Evolutionary conservation across 2,329 filamentous ascomycete genomes (phyloP).

Genomic region (Albophoma yamanashiensis): DNA sequence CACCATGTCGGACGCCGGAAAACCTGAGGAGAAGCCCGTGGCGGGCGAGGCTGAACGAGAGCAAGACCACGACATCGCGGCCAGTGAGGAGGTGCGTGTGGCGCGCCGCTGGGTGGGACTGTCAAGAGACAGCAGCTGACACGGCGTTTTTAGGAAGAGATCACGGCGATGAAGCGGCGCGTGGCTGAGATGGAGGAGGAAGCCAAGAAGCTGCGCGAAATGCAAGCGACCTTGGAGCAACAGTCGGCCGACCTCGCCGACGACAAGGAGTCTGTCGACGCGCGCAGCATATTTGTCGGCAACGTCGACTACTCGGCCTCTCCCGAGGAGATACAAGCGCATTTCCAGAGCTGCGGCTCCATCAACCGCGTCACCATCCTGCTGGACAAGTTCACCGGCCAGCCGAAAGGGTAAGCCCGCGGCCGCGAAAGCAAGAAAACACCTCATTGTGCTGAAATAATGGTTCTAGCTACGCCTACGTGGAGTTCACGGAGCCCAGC

Average conservation of each 20-base stretch:
- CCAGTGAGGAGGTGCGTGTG: constrained; percentile 25
- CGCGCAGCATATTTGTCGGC: constrained; percentile 92
- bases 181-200: constrained; percentile 89
- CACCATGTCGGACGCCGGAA: constrained; percentile 22
- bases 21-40: constrained; percentile 18
- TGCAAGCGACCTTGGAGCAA: constrained; percentile 79
- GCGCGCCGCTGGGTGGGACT: constrained; percentile 15
- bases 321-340: constrained; percentile 91
- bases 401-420: constrained; percentile 79
- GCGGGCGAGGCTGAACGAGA: constrained; percentile 16
- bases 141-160: constrained; percentile 52
- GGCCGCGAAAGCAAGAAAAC: not conserved
- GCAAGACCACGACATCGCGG: constrained; percentile 17
- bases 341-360: constrained; percentile 93
- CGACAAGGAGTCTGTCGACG: constrained; percentile 92
- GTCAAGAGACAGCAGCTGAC: constrained; percentile 17
- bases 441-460: not conserved
- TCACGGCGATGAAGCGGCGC: constrained; percentile 75
- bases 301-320: constrained; percentile 97
- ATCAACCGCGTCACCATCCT: constrained; percentile 98
- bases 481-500: constrained; percentile 92
- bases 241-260: constrained; percentile 75
- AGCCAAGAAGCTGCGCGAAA: constrained; percentile 74
- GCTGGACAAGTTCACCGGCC: constrained; percentile 94
- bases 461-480: constrained; percentile 77